Conservation (phyloP, 345 rosid genomes). For the Limnanthes douglasii region DNA sequence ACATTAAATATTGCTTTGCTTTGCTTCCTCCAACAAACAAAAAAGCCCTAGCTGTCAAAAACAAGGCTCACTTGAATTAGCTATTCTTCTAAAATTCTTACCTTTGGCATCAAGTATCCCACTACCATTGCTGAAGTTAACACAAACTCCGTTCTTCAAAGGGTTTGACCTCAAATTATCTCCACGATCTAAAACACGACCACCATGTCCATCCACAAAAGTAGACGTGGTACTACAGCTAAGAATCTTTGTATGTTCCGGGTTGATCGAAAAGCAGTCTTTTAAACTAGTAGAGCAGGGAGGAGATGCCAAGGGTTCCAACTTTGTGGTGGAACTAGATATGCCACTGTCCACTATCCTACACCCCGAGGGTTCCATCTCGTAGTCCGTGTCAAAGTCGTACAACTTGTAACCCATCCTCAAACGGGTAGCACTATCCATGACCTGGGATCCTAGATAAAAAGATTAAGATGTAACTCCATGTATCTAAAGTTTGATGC, state of each 20-base stretch:
- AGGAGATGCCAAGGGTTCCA: conserved; percentile 18
- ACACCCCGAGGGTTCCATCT: no score
- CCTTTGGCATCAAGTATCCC: conserved; percentile 18
- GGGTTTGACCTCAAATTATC: conserved; percentile 12
- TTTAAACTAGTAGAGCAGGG: conserved; percentile 27
- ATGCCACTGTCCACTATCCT: no score
- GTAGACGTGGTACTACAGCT: conserved; percentile 30
- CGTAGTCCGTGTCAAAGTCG: no score
- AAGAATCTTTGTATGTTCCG: conserved; percentile 22
- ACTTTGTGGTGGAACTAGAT: no score
- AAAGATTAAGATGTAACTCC: conserved; percentile 3
- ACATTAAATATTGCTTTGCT: no score
- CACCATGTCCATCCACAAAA: conserved; percentile 20
- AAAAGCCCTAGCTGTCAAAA: no score
- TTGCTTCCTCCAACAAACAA: no score
- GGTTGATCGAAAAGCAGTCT: conserved; percentile 17
- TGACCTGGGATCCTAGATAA: conserved; percentile 26
- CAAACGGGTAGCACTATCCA: conserved; percentile 1
- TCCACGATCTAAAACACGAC: conserved; percentile 12
- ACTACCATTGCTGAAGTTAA: conserved; percentile 10
- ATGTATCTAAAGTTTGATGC: background rate
- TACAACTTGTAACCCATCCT: conserved; percentile 5
- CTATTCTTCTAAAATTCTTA: conserved; percentile 5
- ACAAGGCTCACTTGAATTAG: conserved; percentile 18
- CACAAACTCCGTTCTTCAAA: conserved; percentile 10